phyloP scores from a whole-genome alignment of 495 filamentous ascomycete species.

The Aspergillus sclerotioniger region DNA sequence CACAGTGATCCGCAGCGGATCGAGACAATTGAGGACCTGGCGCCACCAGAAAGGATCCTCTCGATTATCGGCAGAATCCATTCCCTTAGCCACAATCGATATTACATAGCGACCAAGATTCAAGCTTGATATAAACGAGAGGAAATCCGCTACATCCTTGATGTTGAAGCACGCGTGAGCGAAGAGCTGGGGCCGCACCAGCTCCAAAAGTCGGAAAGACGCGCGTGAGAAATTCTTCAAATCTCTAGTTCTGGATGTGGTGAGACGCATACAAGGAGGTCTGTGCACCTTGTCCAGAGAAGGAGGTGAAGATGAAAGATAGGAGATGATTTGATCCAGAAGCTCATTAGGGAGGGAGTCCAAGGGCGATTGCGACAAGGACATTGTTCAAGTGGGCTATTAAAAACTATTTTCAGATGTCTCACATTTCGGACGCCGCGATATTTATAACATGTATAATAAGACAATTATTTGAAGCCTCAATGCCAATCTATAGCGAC shows the following conservation, averaged over 20 bases:
- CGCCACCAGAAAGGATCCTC: slow-evolving; percentile 34
- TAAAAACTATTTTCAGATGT: not conserved
- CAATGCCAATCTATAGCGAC: too few relatives aligned
- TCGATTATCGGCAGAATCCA: slow-evolving; percentile 9
- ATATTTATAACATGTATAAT: too few relatives aligned
- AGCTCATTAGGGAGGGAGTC: slow-evolving; percentile 41
- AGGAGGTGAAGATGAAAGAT: slow-evolving; percentile 28
- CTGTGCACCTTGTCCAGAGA: slow-evolving; percentile 27
- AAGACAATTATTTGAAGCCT: too few relatives aligned
- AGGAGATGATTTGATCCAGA: slow-evolving; percentile 37
- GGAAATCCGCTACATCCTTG: slow-evolving; percentile 27
- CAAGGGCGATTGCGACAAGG: slow-evolving; percentile 17
- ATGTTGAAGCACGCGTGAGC: slow-evolving; percentile 31
- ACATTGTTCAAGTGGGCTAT: slow-evolving; percentile 15
- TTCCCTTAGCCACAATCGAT: slow-evolving; percentile 29
- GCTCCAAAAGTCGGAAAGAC: slow-evolving; percentile 26
- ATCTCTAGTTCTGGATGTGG: slow-evolving; percentile 19
- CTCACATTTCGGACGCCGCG: not conserved
- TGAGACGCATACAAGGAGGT: slow-evolving; percentile 23
- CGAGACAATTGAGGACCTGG: slow-evolving; percentile 26
- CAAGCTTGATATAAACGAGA: slow-evolving; percentile 25
- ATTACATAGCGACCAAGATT: slow-evolving; percentile 31
- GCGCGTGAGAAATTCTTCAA: slow-evolving; percentile 36
- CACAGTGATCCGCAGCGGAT: slow-evolving; percentile 33
- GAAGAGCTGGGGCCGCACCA: slow-evolving; percentile 37